Evolutionary conservation across 768 basidiomycete genomes (phyloP).

Genomic region (Nidularia pulvinata): DNA sequence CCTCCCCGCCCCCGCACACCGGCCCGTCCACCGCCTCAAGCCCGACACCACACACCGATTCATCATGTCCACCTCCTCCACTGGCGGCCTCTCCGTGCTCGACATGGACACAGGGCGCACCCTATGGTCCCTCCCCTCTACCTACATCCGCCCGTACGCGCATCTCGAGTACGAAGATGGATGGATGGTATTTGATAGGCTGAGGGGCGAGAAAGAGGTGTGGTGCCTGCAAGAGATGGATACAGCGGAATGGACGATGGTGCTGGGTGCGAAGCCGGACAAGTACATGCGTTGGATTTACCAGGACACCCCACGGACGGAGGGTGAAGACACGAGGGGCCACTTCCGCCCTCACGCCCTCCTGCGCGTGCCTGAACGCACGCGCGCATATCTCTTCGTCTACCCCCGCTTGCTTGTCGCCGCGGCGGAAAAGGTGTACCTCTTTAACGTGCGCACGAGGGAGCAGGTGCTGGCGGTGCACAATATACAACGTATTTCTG

Average conservation of each 20-base stretch:
- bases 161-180: slow-evolving; percentile 78
- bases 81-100: slow-evolving; percentile 59
- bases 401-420: slow-evolving; percentile 65
- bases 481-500: slow-evolving; percentile 23
- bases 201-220: slow-evolving; percentile 60
- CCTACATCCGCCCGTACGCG: slow-evolving; percentile 52
- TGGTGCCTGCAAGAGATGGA: slow-evolving; percentile 53
- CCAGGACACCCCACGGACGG: too few relatives aligned
- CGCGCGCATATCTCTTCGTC: slow-evolving; percentile 63
- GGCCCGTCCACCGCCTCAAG: slow-evolving; percentile 71
- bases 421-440: slow-evolving; percentile 38
- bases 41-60: slow-evolving; percentile 64
- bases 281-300: too few relatives aligned
- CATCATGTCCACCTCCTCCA: slow-evolving; percentile 53
- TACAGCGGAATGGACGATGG: not conserved
- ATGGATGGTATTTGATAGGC: slow-evolving; percentile 69
- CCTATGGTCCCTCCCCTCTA: slow-evolving; percentile 59
- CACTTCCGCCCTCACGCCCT: slow-evolving; percentile 67
- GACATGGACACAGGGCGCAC: slow-evolving; percentile 45
- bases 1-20: slow-evolving; percentile 30
- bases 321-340: slow-evolving; percentile 24
- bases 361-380: slow-evolving; percentile 40
- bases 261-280: too few relatives aligned
- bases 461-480: slow-evolving; percentile 45
- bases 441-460: slow-evolving; percentile 64